Conservation (phyloP, 768 basidiomycete genomes). For the Kwoniella botswanensis region DNA sequence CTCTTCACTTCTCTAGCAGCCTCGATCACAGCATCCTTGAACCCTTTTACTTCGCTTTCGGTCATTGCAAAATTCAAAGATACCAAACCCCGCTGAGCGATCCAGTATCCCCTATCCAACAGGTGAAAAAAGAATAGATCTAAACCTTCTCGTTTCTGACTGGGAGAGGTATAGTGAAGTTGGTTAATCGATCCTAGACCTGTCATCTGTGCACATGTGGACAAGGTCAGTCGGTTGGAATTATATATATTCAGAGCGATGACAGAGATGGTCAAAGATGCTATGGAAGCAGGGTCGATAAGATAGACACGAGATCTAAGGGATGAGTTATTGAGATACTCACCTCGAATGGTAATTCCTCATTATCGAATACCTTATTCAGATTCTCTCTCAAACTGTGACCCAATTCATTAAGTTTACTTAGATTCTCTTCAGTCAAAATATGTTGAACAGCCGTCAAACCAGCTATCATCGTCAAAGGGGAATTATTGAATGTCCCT, state of each 20-base stretch:
- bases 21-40: constrained; percentile 17
- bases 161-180: constrained; percentile 17
- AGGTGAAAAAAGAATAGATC: constrained; percentile 26
- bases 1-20: not conserved
- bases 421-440: constrained; percentile 23
- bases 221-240: not conserved
- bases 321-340: too few species aligned
- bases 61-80: constrained; percentile 18
- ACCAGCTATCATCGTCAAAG: constrained; percentile 39
- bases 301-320: too few species aligned
- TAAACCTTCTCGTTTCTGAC: not conserved
- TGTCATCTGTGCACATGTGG: constrained; percentile 16
- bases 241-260: too few species aligned
- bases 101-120: constrained; percentile 19
- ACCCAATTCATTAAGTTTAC: constrained; percentile 26
- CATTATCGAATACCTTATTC: constrained; percentile 19
- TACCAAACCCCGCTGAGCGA: constrained; percentile 31
- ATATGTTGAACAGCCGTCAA: constrained; percentile 22
- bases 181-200: constrained; percentile 41
- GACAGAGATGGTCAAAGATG: too few species aligned
- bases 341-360: constrained; percentile 19
- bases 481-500: constrained; percentile 40
- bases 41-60: constrained; percentile 14
- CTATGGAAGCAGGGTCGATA: too few species aligned
- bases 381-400: constrained; percentile 20